Base-by-base conservation (phyloP, 2,329 filamentous ascomycete genomes). In the Monosporascus sp. region DNA sequence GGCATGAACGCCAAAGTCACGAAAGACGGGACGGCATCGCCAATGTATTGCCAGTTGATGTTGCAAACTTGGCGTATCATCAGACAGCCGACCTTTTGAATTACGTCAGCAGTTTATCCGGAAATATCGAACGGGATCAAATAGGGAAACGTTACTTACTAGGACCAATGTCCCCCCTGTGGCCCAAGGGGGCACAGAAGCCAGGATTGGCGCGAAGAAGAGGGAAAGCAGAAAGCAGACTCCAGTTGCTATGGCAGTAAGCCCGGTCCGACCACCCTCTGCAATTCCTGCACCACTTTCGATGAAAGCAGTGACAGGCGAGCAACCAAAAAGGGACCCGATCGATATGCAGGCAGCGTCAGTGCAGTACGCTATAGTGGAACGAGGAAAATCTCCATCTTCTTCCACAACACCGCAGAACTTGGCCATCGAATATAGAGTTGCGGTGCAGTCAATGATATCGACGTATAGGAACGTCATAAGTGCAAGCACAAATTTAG, bases 321-420 rank as follows among this genome's bases (percentile, higher is more conserved):
- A 86, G 44, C 78, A 82, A 3, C 86, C 88, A 53, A 90, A 77
- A 1, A 91, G 73, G 0, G 84, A 81, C 3, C 86, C 85, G 48
- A 90, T 80, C 1, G 85, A 87, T 57, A 90, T 89, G 55, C 84
- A 85, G 15, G 84, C 69, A 1, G 87, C 86, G 58, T 91, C 87
- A 3, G 81, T 83, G 60, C 81, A 86, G 68, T 90, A 91, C 1
- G 91, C 91, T 34, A 93, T 72, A 1, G 90, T 90, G 2, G 88
- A 92, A 41, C 90, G 85, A 50, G 92, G 89, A 57, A 96, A 96
- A 66, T 95, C 90, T n/a, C 85, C 83, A 2, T 86, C 83, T 46
- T 81, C 76, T 59, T 85, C 78, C 59, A 88, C 82, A 45, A 81
- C 79, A 27, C 83, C 82, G 56, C 82, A 85, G 71, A 90, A 90